Conservation (phyloP, 2,329 filamentous ascomycete species). For the Pseudogymnoascus sp. region DNA sequence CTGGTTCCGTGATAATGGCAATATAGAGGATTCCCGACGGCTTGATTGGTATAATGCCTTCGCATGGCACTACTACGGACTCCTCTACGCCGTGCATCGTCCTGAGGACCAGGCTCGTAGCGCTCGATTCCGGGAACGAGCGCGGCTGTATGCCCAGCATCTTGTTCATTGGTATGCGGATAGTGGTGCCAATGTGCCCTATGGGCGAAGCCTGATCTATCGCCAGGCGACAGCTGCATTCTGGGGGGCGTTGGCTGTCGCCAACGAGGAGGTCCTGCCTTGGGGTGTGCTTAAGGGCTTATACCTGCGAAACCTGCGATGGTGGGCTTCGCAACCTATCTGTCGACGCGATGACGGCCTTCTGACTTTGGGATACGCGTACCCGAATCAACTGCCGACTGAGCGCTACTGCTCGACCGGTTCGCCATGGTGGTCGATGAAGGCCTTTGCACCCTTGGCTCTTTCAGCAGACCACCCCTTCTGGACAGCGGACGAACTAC, state of each 20-base stretch:
- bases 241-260: constrained; percentile 35
- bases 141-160: constrained; percentile 33
- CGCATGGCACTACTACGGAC: constrained; percentile 42
- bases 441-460: constrained; percentile 37
- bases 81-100: constrained; percentile 38
- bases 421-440: constrained; percentile 46
- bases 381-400: constrained; percentile 42
- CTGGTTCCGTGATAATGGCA: constrained; percentile 39
- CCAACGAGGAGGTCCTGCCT: constrained; percentile 20
- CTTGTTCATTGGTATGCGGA: constrained; percentile 42
- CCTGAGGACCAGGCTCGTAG: constrained; percentile 33
- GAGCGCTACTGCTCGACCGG: constrained; percentile 50
- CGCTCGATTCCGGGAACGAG: constrained; percentile 31
- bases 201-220: constrained; percentile 43
- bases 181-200: constrained; percentile 41
- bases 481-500: constrained; percentile 35
- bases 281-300: constrained; percentile 39
- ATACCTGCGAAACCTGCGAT: constrained; percentile 40
- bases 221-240: constrained; percentile 42
- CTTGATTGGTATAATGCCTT: constrained; percentile 47
- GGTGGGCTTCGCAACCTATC: constrained; percentile 35
- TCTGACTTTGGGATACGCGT: constrained; percentile 37
- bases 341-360: constrained; percentile 33
- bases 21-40: constrained; percentile 26
- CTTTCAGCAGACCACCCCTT: constrained; percentile 34